Evolutionary conservation across 1,284 basidiomycete genomes (phyloP), one percentile per base, ranked within the genome.

Genomic region (Coniferiporia weirii): DNA sequence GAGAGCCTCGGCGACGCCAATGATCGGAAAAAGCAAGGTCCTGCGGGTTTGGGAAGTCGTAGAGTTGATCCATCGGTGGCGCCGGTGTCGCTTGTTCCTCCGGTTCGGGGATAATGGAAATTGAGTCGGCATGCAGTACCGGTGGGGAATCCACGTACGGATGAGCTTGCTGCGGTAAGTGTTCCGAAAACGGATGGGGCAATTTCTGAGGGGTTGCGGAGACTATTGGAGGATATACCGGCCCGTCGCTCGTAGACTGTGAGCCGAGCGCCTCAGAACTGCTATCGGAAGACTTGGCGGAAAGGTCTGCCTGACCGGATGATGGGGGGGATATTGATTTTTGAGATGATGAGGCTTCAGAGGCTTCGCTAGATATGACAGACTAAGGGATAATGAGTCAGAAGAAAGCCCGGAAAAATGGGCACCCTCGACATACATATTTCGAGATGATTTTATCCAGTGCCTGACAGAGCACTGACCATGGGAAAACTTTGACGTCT

Each of bases 401-500:
- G 27, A 13, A 8, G 17, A 22, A 17, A 43, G 27, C 12, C 43
- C 45, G 44, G 9, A 15, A 8, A 46, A 46, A n/a, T 19, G 17
- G 3, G 4, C 12, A n/a, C n/a, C 15, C 8, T n/a, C 2, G 22
- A 83, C 90, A 71, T 69, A 94, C 93, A 70, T 96, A 97, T 94
- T 97, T 97, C 40, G 87, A 85, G 51, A 98, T 83, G 63, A 98
- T 95, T 76, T 97, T 98, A 64, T 92, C 87, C 60, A 98, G 73
- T 0, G 94, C 93, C 61, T 85, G 81, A 5, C 81, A 82, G 10
- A 98, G 79, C 52, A 86, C 77, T 48, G 81, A 82, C 95, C 95
- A 98, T n/a, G 89, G 85, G 69, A 98, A 98, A 1, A 98, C 94
- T 74, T 98, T 98, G 70, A 98, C 82, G 68, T 97, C 94, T 79